Percentiles rank a stretch among this genome's conserved stretches.
These are phyloP conservation scores for Rhizopogon vinicolor DNA, from an alignment of 768 basidiomycete genomes.

Conservation along the genomic window DNA sequence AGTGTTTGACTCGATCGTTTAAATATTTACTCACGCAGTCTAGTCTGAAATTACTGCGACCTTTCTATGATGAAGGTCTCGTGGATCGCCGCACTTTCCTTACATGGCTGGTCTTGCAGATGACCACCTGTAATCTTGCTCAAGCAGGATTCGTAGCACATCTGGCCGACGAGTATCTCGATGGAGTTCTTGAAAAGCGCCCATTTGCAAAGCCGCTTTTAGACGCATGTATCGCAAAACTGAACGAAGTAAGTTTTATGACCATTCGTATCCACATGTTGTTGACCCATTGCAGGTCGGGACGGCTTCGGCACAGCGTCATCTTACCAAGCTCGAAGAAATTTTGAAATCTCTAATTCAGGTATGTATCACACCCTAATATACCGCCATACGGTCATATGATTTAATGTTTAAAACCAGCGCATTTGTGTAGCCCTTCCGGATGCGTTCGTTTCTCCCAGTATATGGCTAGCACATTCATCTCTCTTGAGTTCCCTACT, in stretches of 20 bases:
- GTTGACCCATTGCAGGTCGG: constrained; percentile 40
- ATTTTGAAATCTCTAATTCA: constrained; percentile 57
- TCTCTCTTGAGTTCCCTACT: constrained; percentile 35
- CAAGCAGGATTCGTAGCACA: constrained; percentile 74
- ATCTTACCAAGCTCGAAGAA: constrained; percentile 48
- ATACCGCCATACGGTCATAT: neutral
- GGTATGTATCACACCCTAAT: constrained; percentile 32
- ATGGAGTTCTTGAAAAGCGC: constrained; percentile 62
- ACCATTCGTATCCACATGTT: neutral
- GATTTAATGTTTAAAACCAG: constrained; percentile 30
- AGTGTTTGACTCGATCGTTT: neutral
- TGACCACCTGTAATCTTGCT: constrained; percentile 73
- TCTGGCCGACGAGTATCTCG: constrained; percentile 76
- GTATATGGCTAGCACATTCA: constrained; percentile 57
- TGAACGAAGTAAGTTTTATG: constrained; percentile 50
- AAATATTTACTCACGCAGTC: constrained; percentile 1
- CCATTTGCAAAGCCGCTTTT: constrained; percentile 65
- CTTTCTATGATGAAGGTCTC: constrained; percentile 76
- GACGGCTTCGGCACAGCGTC: constrained; percentile 47
- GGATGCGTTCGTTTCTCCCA: constrained; percentile 71
- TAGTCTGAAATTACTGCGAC: constrained; percentile 67
- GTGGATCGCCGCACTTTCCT: constrained; percentile 78
- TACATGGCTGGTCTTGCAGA: constrained; percentile 74
- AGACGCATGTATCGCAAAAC: constrained; percentile 64
- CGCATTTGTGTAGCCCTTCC: constrained; percentile 66